These are phyloP conservation scores for Choanephora cucurbitarum DNA, from an alignment of 371 early-diverging fungal species.

Conservation along the genomic window DNA sequence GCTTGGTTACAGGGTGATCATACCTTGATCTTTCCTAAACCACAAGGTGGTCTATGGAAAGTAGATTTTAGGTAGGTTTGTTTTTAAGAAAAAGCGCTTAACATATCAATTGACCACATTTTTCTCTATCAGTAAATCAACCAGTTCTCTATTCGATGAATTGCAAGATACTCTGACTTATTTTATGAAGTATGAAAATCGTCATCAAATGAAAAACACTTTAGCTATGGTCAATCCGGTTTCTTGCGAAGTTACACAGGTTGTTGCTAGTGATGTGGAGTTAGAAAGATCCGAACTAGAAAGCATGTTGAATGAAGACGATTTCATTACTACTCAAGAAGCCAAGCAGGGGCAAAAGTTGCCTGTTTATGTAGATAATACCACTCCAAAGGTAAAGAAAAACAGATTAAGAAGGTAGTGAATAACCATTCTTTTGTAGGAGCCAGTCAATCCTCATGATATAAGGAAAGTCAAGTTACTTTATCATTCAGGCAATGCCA, in stretches of 20 bases:
- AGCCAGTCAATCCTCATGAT: constrained; percentile 8
- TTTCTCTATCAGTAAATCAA: constrained; percentile 15
- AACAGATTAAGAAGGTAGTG: background rate
- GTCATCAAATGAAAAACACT: constrained; percentile 41
- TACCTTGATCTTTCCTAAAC: constrained; percentile 30
- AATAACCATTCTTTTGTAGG: background rate
- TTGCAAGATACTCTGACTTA: constrained; percentile 38
- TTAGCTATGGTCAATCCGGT: constrained; percentile 38
- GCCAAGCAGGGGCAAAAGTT: constrained; percentile 20
- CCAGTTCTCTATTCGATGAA: constrained; percentile 22
- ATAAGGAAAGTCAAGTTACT: constrained; percentile 29
- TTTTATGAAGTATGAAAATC: constrained; percentile 41
- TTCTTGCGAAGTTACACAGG: constrained; percentile 39
- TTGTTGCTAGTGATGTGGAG: constrained; percentile 35
- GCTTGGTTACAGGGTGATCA: constrained; percentile 37
- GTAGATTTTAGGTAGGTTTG: constrained; percentile 33
- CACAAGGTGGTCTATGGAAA: constrained; percentile 35
- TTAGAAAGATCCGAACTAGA: constrained; percentile 23
- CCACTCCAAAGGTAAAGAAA: constrained; percentile 2
- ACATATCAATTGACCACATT: background rate
- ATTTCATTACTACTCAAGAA: constrained; percentile 22
- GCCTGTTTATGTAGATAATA: constrained; percentile 22
- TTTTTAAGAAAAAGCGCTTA: background rate
- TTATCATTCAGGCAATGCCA: constrained; percentile 35
- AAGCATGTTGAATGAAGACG: constrained; percentile 17